Base-by-base conservation (phyloP, 495 filamentous ascomycete genomes). In the Parathielavia appendiculata region DNA sequence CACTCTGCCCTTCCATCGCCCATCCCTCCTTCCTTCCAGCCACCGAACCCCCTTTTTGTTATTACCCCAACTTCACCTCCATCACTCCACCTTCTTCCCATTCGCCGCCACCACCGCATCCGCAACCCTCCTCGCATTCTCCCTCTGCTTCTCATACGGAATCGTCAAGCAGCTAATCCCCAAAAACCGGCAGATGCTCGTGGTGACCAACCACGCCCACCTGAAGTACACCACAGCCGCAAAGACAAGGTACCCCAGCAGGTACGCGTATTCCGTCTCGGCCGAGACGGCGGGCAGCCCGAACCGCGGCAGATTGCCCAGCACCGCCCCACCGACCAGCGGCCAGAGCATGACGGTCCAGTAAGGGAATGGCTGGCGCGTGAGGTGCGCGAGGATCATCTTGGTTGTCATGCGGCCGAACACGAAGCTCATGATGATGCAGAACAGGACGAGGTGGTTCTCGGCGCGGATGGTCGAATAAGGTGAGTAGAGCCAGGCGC, bases 321-420 rank as follows among this genome's bases (percentile, higher is more conserved):
- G 75, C 3, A 93, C 64, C 23, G 91, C 92, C 32, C 95, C 93
- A 8, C 86, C 86, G 40, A 97, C 75, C 17, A 98, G 80, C 12
- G 93, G 93, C 41, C 79, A 81, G 23, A 97, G 79, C 79, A 98
- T 85, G 38, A 92, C 80, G 16, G 93, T 98, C 91, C 92, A 97
- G 77, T 88, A 91, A 0, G 93, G 93, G 74, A 97, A 98, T 2
- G 92, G 90, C 71, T 97, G 95, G 54, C 83, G 85, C 5, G 92
- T 88, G 16, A 99, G 76, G 70, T 99, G 93, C 12, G 95, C 92
- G 16, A 99, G 83, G 68, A 99, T 97, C 72, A 97, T 97, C 78
- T 97, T 97, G 51, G 93, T 99, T 2, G 95, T 97, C 91, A 99
- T 95, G 56, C 93, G 89, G n/a, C 93, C 93, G 69, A 97, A 97